A percentile compares a stretch with the other conserved stretches of the same genome.
Evolutionary conservation across 192 early-diverging fungal species (phyloP).

Genomic region (Backusella macrospora): DNA sequence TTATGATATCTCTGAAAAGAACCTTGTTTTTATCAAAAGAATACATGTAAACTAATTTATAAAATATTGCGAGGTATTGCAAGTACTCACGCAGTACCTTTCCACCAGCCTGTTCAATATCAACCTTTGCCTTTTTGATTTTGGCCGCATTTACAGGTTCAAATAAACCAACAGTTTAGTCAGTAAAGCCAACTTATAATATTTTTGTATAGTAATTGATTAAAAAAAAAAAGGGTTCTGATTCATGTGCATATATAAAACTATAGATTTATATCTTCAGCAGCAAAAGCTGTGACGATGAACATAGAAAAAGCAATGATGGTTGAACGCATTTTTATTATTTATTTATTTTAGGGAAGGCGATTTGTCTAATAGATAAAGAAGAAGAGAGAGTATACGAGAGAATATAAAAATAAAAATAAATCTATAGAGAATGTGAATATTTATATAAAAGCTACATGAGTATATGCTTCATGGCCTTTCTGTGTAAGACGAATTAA

Average conservation of each 20-base stretch:
- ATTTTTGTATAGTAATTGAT: no score
- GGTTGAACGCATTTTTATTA: neutral
- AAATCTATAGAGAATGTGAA: neutral
- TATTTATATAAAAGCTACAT: neutral
- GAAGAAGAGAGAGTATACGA: neutral
- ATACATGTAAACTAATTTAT: no score
- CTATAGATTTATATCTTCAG: slow-evolving; percentile 4
- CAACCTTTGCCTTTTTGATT: slow-evolving; percentile 27
- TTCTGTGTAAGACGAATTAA: slow-evolving; percentile 3
- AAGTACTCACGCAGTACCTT: slow-evolving; percentile 26
- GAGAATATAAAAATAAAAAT: neutral
- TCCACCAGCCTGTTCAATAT: slow-evolving; percentile 30
- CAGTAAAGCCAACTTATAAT: slow-evolving; percentile 6
- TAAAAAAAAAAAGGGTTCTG: neutral
- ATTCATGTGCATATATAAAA: neutral
- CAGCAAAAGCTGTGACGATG: neutral
- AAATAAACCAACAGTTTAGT: slow-evolving; percentile 24
- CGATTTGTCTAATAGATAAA: no score
- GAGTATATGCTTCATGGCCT: neutral
- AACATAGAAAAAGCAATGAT: neutral
- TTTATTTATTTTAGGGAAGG: neutral
- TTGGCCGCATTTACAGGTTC: slow-evolving; percentile 6
- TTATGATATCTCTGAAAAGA: no score
- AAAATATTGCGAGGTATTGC: no score
- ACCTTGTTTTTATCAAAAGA: no score